A percentile compares a stretch with the other conserved stretches of the same genome.
Conservation (phyloP, 192 early-diverging fungal species). For the Blastocladiella britannica region DNA sequence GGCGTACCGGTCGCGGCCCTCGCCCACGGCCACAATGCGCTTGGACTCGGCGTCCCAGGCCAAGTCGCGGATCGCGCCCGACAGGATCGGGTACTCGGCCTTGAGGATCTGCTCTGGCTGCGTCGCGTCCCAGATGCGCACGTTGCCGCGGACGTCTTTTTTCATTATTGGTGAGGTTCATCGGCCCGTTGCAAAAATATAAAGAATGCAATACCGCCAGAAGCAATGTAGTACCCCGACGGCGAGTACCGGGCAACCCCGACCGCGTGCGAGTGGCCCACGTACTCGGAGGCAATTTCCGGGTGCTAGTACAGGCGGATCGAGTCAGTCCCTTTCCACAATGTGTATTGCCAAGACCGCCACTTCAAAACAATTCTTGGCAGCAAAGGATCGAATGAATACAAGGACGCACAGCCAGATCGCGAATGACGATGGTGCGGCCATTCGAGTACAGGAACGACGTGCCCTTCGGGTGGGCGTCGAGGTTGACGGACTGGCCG, state of each 20-base stretch:
- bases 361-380: too few species aligned
- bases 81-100: constrained; percentile 43
- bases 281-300: constrained; percentile 56
- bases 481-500: constrained; percentile 59
- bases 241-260: constrained; percentile 81
- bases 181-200: neutral
- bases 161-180: neutral
- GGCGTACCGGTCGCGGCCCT: constrained; percentile 74
- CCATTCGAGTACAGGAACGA: constrained; percentile 79
- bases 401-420: constrained; percentile 34
- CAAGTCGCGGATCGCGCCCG: constrained; percentile 67
- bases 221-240: constrained; percentile 86
- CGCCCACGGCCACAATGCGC: constrained; percentile 87
- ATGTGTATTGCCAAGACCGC: too few species aligned
- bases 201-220: constrained; percentile 45
- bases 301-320: constrained; percentile 63
- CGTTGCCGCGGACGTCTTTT: constrained; percentile 61
- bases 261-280: constrained; percentile 48
- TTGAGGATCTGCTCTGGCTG: constrained; percentile 65
- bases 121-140: constrained; percentile 83
- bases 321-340: too few species aligned
- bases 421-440: constrained; percentile 63
- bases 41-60: constrained; percentile 92
- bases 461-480: constrained; percentile 61
- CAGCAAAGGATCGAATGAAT: too few species aligned